Evolutionary conservation across 192 early-diverging fungal genomes (phyloP).

Genomic region (Umbelopsis isabellina): DNA sequence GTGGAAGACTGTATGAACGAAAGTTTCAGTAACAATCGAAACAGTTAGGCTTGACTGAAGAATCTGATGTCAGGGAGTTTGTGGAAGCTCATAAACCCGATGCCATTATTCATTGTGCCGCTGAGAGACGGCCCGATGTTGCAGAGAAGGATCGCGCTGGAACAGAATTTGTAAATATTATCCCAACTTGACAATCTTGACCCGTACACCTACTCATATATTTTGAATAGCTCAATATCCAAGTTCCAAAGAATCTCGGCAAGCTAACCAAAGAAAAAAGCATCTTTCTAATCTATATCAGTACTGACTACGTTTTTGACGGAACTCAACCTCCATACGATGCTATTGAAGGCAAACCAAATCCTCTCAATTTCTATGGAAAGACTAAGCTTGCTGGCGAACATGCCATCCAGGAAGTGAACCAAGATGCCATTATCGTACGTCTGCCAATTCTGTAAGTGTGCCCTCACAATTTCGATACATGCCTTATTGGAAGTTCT

Average conservation of each 20-base stretch:
- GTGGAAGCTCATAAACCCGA: slow-evolving; percentile 59
- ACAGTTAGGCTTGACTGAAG: slow-evolving; percentile 71
- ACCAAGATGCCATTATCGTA: slow-evolving; percentile 67
- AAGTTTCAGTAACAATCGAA: not conserved
- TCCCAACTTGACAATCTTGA: not conserved
- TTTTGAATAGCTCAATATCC: slow-evolving; percentile 64
- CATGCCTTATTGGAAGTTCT: not conserved
- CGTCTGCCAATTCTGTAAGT: slow-evolving; percentile 78
- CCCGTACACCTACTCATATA: not conserved
- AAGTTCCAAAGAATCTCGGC: slow-evolving; percentile 62
- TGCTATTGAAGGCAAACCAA: slow-evolving; percentile 58
- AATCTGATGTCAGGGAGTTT: slow-evolving; percentile 52
- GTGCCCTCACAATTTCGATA: not conserved
- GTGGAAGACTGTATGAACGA: not conserved
- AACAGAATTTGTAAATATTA: slow-evolving; percentile 49
- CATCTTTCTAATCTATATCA: slow-evolving; percentile 78
- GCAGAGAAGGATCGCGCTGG: slow-evolving; percentile 67
- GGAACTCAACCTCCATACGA: slow-evolving; percentile 82
- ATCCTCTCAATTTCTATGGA: slow-evolving; percentile 88
- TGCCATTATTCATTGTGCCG: slow-evolving; percentile 82
- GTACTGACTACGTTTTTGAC: slow-evolving; percentile 94
- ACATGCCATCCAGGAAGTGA: slow-evolving; percentile 53
- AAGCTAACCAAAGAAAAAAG: slow-evolving; percentile 46
- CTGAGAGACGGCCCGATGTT: slow-evolving; percentile 84
- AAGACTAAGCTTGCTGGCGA: slow-evolving; percentile 80